Conservation (phyloP, 345 rosid species). For the Cardamine chenopodiifolia region DNA sequence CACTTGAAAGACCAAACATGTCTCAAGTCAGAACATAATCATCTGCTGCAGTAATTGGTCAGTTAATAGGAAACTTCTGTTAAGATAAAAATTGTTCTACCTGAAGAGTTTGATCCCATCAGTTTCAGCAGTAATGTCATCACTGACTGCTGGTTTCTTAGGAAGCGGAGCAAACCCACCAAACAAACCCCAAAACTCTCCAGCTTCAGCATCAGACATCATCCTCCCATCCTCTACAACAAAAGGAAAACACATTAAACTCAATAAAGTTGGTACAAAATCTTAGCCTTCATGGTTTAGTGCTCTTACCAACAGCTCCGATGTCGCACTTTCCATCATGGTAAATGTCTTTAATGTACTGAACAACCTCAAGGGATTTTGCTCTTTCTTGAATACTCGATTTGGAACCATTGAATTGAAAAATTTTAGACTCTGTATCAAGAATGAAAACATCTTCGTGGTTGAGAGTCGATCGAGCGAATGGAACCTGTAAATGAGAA, state of each 20-base stretch:
- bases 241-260: constrained; percentile 31
- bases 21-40: constrained; percentile 35
- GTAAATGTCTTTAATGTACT: constrained; percentile 89
- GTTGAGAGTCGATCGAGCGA: constrained; percentile 90
- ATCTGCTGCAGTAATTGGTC: constrained; percentile 8
- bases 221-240: constrained; percentile 87
- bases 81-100: constrained; percentile 45
- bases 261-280: constrained; percentile 13
- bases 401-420: constrained; percentile 94
- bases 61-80: background rate
- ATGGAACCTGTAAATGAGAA: constrained; percentile 68
- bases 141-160: constrained; percentile 62
- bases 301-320: constrained; percentile 87
- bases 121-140: constrained; percentile 53
- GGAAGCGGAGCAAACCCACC: constrained; percentile 99
- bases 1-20: constrained; percentile 54
- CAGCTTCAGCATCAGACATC: constrained; percentile 99
- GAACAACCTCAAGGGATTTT: constrained; percentile 97
- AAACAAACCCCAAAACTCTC: constrained; percentile 96
- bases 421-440: constrained; percentile 88
- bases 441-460: constrained; percentile 95
- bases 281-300: constrained; percentile 6
- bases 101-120: constrained; percentile 61
- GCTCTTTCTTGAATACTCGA: constrained; percentile 99
- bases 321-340: constrained; percentile 96